These are phyloP conservation scores for Chytriomyces sp. DNA, from an alignment of 192 early-diverging fungal genomes.

Conservation along the genomic window DNA sequence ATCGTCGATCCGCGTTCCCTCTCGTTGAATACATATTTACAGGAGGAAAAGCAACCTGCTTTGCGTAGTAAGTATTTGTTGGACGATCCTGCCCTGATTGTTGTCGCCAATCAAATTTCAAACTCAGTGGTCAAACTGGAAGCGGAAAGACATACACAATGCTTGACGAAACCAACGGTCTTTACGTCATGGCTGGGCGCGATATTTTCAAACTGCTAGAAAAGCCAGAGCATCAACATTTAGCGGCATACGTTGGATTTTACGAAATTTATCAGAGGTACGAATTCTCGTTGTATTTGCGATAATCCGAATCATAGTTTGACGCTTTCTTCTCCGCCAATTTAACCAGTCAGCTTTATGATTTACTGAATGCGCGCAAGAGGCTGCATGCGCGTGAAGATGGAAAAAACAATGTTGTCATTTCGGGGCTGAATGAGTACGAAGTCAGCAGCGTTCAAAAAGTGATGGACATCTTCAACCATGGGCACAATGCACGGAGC, in stretches of 20 bases:
- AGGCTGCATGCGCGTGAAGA: constrained; percentile 95
- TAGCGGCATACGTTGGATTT: constrained; percentile 85
- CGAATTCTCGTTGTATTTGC: neutral
- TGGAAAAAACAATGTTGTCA: constrained; percentile 90
- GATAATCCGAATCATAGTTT: neutral
- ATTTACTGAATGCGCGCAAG: constrained; percentile 90
- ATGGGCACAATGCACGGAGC: constrained; percentile 85
- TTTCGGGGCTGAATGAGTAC: constrained; percentile 87
- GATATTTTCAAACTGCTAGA: constrained; percentile 86
- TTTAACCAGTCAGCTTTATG: constrained; percentile 77
- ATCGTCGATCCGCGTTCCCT: constrained; percentile 89
- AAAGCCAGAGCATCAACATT: constrained; percentile 71
- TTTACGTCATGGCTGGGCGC: constrained; percentile 89
- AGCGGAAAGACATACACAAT: constrained; percentile 97
- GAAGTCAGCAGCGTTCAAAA: constrained; percentile 84
- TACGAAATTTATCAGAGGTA: constrained; percentile 95
- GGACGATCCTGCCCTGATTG: neutral
- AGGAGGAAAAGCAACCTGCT: constrained; percentile 97
- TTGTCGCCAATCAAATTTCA: neutral
- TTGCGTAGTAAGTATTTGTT: constrained; percentile 83
- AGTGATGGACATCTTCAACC: constrained; percentile 92
- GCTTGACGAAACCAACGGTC: constrained; percentile 84
- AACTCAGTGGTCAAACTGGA: constrained; percentile 81
- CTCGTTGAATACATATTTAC: constrained; percentile 93
- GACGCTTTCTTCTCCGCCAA: neutral